Percentiles rank a stretch among this genome's conserved stretches.
phyloP scores from a whole-genome alignment of 768 basidiomycete species.

The Glaciozyma martinii region DNA sequence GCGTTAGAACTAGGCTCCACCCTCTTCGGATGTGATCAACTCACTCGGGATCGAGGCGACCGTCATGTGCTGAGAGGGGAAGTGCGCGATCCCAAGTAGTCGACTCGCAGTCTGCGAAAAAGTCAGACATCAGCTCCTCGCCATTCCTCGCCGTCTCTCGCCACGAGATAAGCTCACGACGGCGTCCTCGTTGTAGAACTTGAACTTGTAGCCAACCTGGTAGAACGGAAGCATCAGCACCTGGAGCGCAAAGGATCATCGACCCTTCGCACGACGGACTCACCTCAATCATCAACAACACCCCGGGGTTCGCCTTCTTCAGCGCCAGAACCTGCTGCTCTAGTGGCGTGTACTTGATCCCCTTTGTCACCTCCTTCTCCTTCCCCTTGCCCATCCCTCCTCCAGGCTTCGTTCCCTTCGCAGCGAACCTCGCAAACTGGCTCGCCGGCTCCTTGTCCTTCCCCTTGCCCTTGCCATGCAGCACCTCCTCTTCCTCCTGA shows the following conservation, averaged over 20 bases:
- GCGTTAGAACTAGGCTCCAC: constrained; percentile 2
- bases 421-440: constrained; percentile 25
- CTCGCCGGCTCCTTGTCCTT: constrained; percentile 14
- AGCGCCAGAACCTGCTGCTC: constrained; percentile 52
- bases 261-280: neutral
- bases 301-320: constrained; percentile 26
- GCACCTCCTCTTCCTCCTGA: neutral
- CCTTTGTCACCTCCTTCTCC: neutral
- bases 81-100: constrained; percentile 66
- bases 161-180: constrained; percentile 40
- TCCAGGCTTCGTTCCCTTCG: constrained; percentile 20
- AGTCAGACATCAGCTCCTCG: neutral
- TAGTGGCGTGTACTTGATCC: constrained; percentile 55
- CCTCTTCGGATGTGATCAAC: constrained; percentile 49
- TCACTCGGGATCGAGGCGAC: constrained; percentile 60
- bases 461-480: neutral
- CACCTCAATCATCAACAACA: constrained; percentile 63
- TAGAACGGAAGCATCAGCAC: too few relatives aligned
- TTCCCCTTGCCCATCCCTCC: constrained; percentile 40
- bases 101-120: constrained; percentile 9
- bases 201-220: constrained; percentile 57
- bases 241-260: neutral
- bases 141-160: neutral
- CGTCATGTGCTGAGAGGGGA: constrained; percentile 59
- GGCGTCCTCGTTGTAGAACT: constrained; percentile 76